Conservation (phyloP, 2,329 filamentous ascomycete genomes). For the Xylariales sp. region DNA sequence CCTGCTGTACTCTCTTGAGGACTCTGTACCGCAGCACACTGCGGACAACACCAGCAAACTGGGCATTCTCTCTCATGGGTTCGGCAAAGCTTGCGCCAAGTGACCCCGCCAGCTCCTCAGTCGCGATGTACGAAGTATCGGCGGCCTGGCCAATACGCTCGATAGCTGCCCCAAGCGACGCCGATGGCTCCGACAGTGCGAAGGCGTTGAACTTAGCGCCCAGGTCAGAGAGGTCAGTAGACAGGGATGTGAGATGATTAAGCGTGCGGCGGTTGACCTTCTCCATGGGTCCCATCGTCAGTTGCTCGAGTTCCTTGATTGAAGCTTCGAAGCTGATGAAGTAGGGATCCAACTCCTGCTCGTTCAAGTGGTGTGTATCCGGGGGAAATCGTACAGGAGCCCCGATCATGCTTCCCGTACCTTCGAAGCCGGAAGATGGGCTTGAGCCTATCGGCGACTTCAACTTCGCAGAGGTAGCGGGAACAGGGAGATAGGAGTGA, state of each 20-base stretch:
- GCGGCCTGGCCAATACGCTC: conserved; percentile 92
- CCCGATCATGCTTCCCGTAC: conserved; percentile 29
- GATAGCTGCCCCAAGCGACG: conserved; percentile 84
- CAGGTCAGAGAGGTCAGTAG: conserved; percentile 84
- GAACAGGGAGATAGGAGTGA: conserved; percentile 83
- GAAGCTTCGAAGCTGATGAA: conserved; percentile 91
- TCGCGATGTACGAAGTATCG: conserved; percentile 93
- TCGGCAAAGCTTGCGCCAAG: conserved; percentile 94
- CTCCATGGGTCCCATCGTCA: conserved; percentile 90
- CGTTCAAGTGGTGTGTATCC: conserved; percentile 68
- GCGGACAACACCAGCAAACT: conserved; percentile 92
- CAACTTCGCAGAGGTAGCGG: conserved; percentile 79
- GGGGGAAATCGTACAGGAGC: conserved; percentile 78
- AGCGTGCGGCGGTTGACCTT: conserved; percentile 91
- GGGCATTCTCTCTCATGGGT: conserved; percentile 94
- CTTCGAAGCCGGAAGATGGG: conserved; percentile 29
- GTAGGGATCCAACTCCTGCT: conserved; percentile 91
- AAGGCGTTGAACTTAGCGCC: conserved; percentile 97
- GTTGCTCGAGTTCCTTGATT: conserved; percentile 82
- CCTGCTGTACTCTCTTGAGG: conserved; percentile 91
- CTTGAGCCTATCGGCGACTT: conserved; percentile 48
- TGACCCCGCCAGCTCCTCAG: conserved; percentile 80
- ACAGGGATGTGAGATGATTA: conserved; percentile 76
- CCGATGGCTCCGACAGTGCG: conserved; percentile 86
- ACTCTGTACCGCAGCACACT: conserved; percentile 85